Conservation (phyloP, 1,139 yeast genomes). For the Pichia kudriavzevii region DNA sequence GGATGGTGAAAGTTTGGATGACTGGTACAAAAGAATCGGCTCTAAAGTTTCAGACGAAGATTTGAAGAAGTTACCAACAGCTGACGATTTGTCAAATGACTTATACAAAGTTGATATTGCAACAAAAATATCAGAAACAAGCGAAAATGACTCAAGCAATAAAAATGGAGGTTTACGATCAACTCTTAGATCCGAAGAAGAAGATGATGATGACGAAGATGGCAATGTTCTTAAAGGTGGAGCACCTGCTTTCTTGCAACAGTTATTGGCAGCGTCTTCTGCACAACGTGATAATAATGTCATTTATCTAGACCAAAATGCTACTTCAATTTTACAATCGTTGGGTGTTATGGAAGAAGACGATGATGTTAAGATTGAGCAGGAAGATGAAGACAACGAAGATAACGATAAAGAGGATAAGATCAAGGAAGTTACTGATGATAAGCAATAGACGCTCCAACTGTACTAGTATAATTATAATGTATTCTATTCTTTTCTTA, state of each 20-base stretch:
- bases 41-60: slow-evolving; percentile 36
- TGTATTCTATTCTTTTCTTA: neutral
- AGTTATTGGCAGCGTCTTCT: slow-evolving; percentile 23
- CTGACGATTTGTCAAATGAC: slow-evolving; percentile 27
- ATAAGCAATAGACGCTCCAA: slow-evolving; percentile 5
- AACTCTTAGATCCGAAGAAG: slow-evolving; percentile 4
- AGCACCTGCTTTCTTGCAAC: slow-evolving; percentile 18
- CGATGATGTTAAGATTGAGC: slow-evolving; percentile 20
- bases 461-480: neutral
- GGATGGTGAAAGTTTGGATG: slow-evolving; percentile 61
- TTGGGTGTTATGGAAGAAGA: slow-evolving; percentile 31
- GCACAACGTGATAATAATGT: slow-evolving; percentile 25
- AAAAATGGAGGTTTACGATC: slow-evolving; percentile 12
- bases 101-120: slow-evolving; percentile 26
- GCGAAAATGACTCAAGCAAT: slow-evolving; percentile 13
- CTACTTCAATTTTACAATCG: slow-evolving; percentile 30
- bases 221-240: slow-evolving; percentile 18
- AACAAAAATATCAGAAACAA: slow-evolving; percentile 21
- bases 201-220: slow-evolving; percentile 23
- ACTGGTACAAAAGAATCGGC: slow-evolving; percentile 76
- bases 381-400: slow-evolving; percentile 24
- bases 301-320: slow-evolving; percentile 28
- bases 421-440: slow-evolving; percentile 16
- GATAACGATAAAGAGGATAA: slow-evolving; percentile 21
- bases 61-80: slow-evolving; percentile 23